These are phyloP conservation scores for Picea abies DNA, from an alignment of 83 land plant genomes.

Conservation along the genomic window DNA sequence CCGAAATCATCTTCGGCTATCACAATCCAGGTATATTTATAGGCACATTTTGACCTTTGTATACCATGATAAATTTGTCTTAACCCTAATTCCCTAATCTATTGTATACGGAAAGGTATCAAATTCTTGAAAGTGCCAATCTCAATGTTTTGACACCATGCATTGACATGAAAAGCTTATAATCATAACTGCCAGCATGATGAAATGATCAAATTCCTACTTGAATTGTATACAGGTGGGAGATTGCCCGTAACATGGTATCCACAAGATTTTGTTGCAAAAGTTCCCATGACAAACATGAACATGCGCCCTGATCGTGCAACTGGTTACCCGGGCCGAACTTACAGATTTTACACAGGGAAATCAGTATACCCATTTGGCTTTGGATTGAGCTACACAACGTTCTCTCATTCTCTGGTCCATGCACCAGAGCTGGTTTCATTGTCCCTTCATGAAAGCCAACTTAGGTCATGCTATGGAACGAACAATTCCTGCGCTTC, in stretches of 20 bases:
- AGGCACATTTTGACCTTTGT: too few relatives aligned
- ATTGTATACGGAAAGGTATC: too few relatives aligned
- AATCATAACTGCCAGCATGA: slow-evolving; percentile 25
- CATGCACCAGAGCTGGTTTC: slow-evolving; percentile 46
- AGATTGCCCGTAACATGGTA: slow-evolving; percentile 89
- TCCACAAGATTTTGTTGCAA: slow-evolving; percentile 62
- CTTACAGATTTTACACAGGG: slow-evolving; percentile 87
- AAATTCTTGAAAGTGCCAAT: too few relatives aligned
- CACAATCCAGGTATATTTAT: slow-evolving; percentile 56
- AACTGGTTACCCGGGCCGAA: slow-evolving; percentile 82
- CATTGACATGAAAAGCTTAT: slow-evolving; percentile 29
- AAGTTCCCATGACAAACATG: slow-evolving; percentile 85
- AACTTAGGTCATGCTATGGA: neutral
- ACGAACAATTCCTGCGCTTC: slow-evolving; percentile 25
- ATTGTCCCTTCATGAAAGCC: slow-evolving; percentile 27
- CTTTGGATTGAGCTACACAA: slow-evolving; percentile 80
- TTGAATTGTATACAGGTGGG: slow-evolving; percentile 53
- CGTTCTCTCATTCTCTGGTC: slow-evolving; percentile 40
- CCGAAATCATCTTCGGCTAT: slow-evolving; percentile 68
- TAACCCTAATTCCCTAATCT: too few relatives aligned
- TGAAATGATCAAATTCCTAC: slow-evolving; percentile 22
- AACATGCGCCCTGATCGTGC: slow-evolving; percentile 74
- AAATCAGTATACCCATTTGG: slow-evolving; percentile 65
- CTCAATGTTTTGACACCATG: too few relatives aligned
- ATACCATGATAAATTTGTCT: too few relatives aligned